Conservation (phyloP, 345 rosid genomes). For the Ailanthus altissimus region DNA sequence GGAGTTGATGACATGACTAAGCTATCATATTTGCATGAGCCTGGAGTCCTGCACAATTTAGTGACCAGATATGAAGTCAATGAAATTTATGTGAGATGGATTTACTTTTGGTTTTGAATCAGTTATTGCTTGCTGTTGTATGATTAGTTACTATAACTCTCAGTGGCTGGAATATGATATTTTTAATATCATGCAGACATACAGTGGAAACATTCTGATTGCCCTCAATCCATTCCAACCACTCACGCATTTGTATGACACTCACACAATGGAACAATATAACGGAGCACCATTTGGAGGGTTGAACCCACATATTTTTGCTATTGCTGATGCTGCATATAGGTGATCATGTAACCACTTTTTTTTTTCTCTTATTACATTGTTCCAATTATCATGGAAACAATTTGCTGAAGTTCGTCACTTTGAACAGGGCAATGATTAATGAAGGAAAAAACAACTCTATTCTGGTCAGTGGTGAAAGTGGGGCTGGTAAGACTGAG, state of each 20-base stretch:
- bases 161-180: constrained; percentile 40
- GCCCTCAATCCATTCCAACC: constrained; percentile 93
- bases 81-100: constrained; percentile 72
- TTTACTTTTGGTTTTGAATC: constrained; percentile 21
- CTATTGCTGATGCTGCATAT: constrained; percentile 77
- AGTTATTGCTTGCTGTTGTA: constrained; percentile 23
- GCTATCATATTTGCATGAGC: constrained; percentile 79
- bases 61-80: constrained; percentile 54
- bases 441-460: constrained; percentile 77
- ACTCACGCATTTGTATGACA: constrained; percentile 57
- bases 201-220: constrained; percentile 84
- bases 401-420: constrained; percentile 20
- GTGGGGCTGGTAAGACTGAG: constrained; percentile 98
- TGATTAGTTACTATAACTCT: constrained; percentile 25
- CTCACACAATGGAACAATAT: constrained; percentile 58
- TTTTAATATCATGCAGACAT: constrained; percentile 69
- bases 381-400: constrained; percentile 19
- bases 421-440: constrained; percentile 67
- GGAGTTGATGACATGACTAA: constrained; percentile 96
- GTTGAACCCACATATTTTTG: constrained; percentile 78
- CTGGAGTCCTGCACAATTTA: constrained; percentile 79
- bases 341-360: constrained; percentile 46
- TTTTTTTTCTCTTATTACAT: not conserved
- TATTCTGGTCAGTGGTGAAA: constrained; percentile 92
- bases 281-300: constrained; percentile 60